Evolutionary conservation across 139 green algal species (phyloP), one percentile per base, ranked within the genome.

Genomic region (Chlorella sp.): DNA sequence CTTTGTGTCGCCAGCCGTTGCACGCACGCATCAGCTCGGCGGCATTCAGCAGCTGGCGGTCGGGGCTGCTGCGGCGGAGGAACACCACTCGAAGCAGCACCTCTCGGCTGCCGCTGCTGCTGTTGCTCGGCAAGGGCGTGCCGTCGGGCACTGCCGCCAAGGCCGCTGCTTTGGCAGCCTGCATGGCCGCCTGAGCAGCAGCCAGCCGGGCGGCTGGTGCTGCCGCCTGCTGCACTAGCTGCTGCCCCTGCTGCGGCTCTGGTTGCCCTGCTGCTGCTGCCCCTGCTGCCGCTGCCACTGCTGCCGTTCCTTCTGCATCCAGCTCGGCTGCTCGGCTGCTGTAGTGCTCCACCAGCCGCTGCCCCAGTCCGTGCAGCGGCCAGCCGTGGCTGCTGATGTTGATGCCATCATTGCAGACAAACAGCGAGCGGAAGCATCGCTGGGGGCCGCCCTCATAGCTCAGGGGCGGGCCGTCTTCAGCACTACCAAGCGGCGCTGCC

Each of bases 1-100:
- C 54, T 1, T 56, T 82, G 56, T 72, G 38, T 17, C 58, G 76
- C 76, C 76, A 82, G 9, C 22, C 13, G 38, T 82, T 82, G 76
- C 76, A 82, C 11, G 11, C 24, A 26, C n/a, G 16, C 2, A 82
- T 30, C 24, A 82, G 76, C 76, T 82, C 76, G 3, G 36, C 58
- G 1, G 76, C 56, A 60, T 82, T 82, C n/a, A 82, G 38, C 54
- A 82, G 76, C 76, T 82, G 56, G 22, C 76, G 38, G 38, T 82
- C 76, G 9, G 38, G 11, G 40, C 36, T 40, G 54, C 16, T 34
- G 26, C 76, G 76, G 56, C 28, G 36, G 26, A 73, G 76, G 38
- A 82, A 82, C 22, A 82, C 20, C 2, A 82, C 28, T 22, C 56
- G 56, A 40, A 82, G 28, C 38, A 82, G 24, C 0, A 14, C 20